Evolutionary conservation across 129 eudicot genomes (phyloP).

Genomic region (Silybum marianum): DNA sequence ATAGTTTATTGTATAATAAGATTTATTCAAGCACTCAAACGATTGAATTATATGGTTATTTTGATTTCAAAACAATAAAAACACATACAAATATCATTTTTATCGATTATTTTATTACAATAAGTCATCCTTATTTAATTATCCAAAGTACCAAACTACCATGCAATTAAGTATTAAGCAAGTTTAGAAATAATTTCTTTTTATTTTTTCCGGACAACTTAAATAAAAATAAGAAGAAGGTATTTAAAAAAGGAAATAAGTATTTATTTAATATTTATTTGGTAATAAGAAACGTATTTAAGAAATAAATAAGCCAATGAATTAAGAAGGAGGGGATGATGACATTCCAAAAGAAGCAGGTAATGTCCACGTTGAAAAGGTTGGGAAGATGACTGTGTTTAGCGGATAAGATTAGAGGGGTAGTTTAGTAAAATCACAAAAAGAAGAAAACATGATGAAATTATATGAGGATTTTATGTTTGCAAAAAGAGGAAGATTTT

Average conservation of each 20-base stretch:
- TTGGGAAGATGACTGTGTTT: slow-evolving; percentile 31
- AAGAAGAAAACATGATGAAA: slow-evolving; percentile 38
- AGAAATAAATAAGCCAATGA: background rate
- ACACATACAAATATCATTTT: too few species aligned
- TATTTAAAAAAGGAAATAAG: background rate
- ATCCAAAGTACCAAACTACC: too few species aligned
- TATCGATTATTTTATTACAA: too few species aligned
- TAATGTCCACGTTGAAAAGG: slow-evolving; percentile 39
- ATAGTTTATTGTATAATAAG: too few species aligned
- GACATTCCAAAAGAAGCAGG: slow-evolving; percentile 39
- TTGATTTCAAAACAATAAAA: too few species aligned
- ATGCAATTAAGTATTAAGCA: too few species aligned
- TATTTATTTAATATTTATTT: background rate
- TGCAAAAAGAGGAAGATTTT: slow-evolving; percentile 39
- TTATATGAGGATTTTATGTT: slow-evolving; percentile 49
- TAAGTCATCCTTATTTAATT: too few species aligned
- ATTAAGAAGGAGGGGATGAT: slow-evolving; percentile 1
- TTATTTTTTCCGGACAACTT: background rate
- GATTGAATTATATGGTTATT: too few species aligned
- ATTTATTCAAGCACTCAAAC: too few species aligned
- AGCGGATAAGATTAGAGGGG: slow-evolving; percentile 52
- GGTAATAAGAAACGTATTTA: background rate
- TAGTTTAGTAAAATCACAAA: slow-evolving; percentile 27
- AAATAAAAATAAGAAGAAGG: too few species aligned
- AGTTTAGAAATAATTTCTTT: too few species aligned